phyloP scores from a whole-genome alignment of 2,329 filamentous ascomycete genomes.

The Penicillium sp. region DNA sequence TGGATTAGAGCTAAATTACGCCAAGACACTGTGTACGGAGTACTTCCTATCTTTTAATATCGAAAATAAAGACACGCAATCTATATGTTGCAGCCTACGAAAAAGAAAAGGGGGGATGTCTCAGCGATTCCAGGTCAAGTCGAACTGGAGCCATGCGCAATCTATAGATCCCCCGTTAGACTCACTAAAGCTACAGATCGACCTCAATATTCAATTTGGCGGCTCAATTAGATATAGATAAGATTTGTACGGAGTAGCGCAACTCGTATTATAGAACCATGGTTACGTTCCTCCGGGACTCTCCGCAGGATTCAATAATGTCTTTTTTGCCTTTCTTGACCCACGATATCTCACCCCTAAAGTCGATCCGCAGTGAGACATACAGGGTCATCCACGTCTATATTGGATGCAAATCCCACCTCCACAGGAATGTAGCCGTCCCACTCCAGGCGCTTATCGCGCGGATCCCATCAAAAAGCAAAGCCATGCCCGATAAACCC shows the following conservation, averaged over 20 bases:
- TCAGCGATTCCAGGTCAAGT: background rate
- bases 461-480: background rate
- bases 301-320: background rate
- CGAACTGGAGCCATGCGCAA: background rate
- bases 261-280: background rate
- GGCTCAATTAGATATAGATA: background rate
- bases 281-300: background rate
- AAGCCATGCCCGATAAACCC: background rate
- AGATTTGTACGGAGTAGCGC: background rate
- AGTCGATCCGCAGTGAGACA: background rate
- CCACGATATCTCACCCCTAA: background rate
- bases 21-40: background rate
- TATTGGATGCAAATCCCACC: background rate
- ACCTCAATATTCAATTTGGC: background rate
- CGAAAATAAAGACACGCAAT: background rate
- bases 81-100: background rate
- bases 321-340: background rate
- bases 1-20: background rate
- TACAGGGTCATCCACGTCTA: background rate
- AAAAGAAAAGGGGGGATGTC: background rate
- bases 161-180: background rate
- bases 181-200: background rate
- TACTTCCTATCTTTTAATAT: background rate
- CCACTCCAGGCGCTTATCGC: conserved; percentile 10
- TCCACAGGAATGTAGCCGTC: background rate